Evolutionary conservation across 306 rosid species (phyloP).

Genomic region (Arachis stenosperma): DNA sequence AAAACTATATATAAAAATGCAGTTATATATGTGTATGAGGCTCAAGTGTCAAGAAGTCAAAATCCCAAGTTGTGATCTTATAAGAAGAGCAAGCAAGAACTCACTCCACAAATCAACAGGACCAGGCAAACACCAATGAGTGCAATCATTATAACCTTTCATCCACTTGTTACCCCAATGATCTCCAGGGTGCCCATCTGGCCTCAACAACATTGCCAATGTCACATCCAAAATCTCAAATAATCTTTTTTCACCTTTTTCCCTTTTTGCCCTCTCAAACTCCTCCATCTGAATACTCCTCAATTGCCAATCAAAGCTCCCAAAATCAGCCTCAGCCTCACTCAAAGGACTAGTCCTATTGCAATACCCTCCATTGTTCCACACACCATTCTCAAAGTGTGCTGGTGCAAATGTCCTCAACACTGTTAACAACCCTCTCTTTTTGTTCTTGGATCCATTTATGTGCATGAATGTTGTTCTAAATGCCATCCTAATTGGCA

Average conservation of each 20-base stretch:
- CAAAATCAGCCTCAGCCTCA: conserved; percentile 41
- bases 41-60: conserved; percentile 32
- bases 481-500: conserved; percentile 57
- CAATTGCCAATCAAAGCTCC: conserved; percentile 57
- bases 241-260: conserved; percentile 39
- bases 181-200: conserved; percentile 86
- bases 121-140: conserved; percentile 98
- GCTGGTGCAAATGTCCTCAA: conserved; percentile 89
- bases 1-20: too few species aligned
- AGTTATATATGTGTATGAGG: not conserved
- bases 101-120: conserved; percentile 83
- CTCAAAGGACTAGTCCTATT: conserved; percentile 62
- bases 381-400: conserved; percentile 73
- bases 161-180: conserved; percentile 83
- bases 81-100: conserved; percentile 57
- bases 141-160: conserved; percentile 84
- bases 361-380: conserved; percentile 87
- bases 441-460: conserved; percentile 47
- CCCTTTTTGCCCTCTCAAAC: conserved; percentile 48
- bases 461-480: conserved; percentile 55
- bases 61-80: conserved; percentile 32
- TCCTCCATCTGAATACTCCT: conserved; percentile 70
- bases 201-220: conserved; percentile 78
- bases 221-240: conserved; percentile 67
- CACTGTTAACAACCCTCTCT: conserved; percentile 41